These are phyloP conservation scores for Prunus mume DNA, from an alignment of 306 rosid species.

Conservation along the genomic window DNA sequence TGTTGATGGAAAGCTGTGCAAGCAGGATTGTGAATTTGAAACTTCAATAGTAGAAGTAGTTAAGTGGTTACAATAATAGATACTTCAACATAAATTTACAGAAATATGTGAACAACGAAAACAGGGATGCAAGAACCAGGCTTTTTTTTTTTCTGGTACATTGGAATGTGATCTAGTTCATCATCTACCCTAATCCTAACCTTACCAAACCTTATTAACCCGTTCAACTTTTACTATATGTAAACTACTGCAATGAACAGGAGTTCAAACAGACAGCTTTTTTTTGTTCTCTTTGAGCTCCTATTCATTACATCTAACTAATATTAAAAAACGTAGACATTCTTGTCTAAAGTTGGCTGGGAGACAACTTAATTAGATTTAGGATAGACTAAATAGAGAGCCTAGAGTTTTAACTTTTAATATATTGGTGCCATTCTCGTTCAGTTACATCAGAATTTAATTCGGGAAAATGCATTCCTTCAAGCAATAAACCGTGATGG, in stretches of 20 bases:
- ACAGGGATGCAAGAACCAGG: neutral
- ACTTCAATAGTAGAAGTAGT: neutral
- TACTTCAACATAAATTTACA: neutral
- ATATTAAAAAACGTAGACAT: neutral
- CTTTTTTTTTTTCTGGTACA: neutral
- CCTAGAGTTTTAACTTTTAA: neutral
- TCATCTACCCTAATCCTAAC: neutral
- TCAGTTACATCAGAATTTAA: neutral
- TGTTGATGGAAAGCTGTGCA: neutral
- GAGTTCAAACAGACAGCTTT: neutral
- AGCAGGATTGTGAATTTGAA: neutral
- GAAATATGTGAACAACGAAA: neutral
- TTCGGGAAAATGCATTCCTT: neutral
- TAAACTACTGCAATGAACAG: neutral
- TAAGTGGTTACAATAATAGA: neutral
- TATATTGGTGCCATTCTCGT: neutral
- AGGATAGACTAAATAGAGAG: neutral
- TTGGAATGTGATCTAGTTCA: neutral
- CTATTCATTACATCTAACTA: neutral
- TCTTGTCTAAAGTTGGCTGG: neutral
- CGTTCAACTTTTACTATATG: neutral
- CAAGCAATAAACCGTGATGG: neutral
- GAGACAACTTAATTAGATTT: neutral
- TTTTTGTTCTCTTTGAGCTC: neutral
- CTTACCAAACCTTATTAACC: neutral